Conservation (phyloP, 164 flowering plant species). For the Annona squamosa region DNA sequence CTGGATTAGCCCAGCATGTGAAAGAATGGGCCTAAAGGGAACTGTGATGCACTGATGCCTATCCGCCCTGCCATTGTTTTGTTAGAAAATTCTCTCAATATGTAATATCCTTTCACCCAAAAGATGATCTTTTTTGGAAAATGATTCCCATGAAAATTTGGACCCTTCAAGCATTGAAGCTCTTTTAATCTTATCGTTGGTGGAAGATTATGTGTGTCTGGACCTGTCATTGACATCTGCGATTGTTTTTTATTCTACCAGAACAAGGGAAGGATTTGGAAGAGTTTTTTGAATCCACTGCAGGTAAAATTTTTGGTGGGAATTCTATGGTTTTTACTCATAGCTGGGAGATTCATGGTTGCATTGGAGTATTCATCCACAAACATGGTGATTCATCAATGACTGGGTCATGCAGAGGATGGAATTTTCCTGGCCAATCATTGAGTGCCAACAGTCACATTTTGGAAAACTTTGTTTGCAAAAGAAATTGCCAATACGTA, state of each 20-base stretch:
- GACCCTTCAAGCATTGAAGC: too few species aligned
- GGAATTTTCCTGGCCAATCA: not conserved
- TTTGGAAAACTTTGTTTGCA: not conserved
- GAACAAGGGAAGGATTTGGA: slow-evolving; percentile 84
- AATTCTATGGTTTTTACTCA: not conserved
- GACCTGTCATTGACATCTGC: not conserved
- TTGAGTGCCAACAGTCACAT: not conserved
- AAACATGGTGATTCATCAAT: not conserved
- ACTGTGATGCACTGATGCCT: too few species aligned
- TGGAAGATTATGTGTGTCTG: too few species aligned
- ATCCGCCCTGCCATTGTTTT: too few species aligned
- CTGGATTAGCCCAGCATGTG: too few species aligned
- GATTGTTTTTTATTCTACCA: slow-evolving; percentile 30
- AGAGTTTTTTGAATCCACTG: slow-evolving; percentile 86
- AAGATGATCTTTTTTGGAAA: too few species aligned
- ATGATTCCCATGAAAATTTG: too few species aligned
- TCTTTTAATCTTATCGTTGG: too few species aligned
- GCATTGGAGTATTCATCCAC: not conserved
- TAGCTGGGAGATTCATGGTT: not conserved
- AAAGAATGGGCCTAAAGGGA: too few species aligned
- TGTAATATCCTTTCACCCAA: too few species aligned
- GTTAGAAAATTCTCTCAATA: too few species aligned
- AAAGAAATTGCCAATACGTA: too few species aligned
- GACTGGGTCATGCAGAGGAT: not conserved
- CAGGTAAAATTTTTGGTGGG: slow-evolving; percentile 38